Evolutionary conservation across 306 rosid species (phyloP).

Genomic region (Quillaja saponaria): DNA sequence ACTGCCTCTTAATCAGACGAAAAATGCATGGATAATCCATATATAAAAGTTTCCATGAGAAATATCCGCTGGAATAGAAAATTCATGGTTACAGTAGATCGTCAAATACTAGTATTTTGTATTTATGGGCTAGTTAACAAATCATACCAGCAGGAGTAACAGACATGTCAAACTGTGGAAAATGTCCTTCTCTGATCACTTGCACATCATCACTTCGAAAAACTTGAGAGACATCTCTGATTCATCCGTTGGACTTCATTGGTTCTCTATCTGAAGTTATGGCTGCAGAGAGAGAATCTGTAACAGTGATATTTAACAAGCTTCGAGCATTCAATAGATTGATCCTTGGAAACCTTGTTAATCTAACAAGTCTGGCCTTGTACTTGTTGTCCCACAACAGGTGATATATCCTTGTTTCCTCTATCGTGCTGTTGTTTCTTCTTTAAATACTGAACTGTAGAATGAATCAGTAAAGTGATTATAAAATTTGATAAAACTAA

Average conservation of each 20-base stretch:
- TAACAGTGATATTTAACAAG: constrained; percentile 32
- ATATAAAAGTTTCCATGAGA: constrained; percentile 21
- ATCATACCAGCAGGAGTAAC: constrained; percentile 45
- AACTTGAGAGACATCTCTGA: constrained; percentile 32
- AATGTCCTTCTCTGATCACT: constrained; percentile 30
- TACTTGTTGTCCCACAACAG: constrained; percentile 29
- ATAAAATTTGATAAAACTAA: background rate
- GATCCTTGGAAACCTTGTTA: constrained; percentile 34
- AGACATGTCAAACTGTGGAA: constrained; percentile 36
- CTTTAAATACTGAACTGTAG: constrained; percentile 37
- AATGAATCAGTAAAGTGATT: constrained; percentile 17
- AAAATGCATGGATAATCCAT: constrained; percentile 19
- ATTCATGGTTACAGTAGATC: constrained; percentile 20
- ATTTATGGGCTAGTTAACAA: constrained; percentile 14
- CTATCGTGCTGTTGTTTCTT: constrained; percentile 31
- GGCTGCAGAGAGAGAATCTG: constrained; percentile 32
- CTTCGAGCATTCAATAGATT: constrained; percentile 29
- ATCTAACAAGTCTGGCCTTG: constrained; percentile 29
- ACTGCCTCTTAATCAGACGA: constrained; percentile 32
- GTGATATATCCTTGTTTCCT: constrained; percentile 33
- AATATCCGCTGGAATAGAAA: constrained; percentile 14
- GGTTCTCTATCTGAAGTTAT: constrained; percentile 27
- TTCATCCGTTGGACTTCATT: constrained; percentile 25
- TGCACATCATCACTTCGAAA: constrained; percentile 19
- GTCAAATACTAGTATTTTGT: constrained; percentile 7